These are phyloP conservation scores for Aspergillus baeticus DNA, from an alignment of 495 filamentous ascomycete species.

Conservation along the genomic window DNA sequence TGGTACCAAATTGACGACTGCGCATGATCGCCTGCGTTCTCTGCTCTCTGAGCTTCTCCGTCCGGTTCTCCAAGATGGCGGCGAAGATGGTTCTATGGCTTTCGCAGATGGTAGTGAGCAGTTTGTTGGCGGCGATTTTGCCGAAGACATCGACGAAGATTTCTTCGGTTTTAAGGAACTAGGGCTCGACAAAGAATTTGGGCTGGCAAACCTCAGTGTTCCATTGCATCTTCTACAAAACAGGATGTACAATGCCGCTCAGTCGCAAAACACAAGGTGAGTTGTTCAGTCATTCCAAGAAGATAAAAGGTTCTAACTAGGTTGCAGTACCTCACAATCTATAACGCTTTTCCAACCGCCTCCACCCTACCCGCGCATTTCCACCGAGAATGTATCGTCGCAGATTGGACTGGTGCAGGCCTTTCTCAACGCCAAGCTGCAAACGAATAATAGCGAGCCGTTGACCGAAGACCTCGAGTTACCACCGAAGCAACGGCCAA, in stretches of 20 bases:
- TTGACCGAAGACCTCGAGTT: slow-evolving; percentile 94
- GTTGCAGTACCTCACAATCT: slow-evolving; percentile 41
- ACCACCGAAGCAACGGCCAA: slow-evolving; percentile 87
- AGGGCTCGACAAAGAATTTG: slow-evolving; percentile 86
- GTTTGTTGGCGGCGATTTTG: slow-evolving; percentile 94
- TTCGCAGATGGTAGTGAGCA: slow-evolving; percentile 98
- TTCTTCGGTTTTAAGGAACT: slow-evolving; percentile 99
- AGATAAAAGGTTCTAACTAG: slow-evolving; percentile 12
- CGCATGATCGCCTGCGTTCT: slow-evolving; percentile 89
- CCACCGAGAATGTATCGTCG: slow-evolving; percentile 67
- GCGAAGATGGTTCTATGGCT: slow-evolving; percentile 80
- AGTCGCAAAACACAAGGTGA: slow-evolving; percentile 68
- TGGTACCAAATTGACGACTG: slow-evolving; percentile 73
- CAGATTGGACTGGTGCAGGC: slow-evolving; percentile 84
- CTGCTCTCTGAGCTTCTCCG: slow-evolving; percentile 88
- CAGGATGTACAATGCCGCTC: slow-evolving; percentile 76
- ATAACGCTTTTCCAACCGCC: slow-evolving; percentile 55
- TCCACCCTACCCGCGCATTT: slow-evolving; percentile 74
- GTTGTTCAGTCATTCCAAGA: slow-evolving; percentile 23
- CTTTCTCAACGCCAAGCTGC: slow-evolving; percentile 87
- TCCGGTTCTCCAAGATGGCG: slow-evolving; percentile 76
- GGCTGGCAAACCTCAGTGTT: slow-evolving; percentile 79
- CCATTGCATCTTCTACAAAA: slow-evolving; percentile 93
- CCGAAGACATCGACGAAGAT: slow-evolving; percentile 95
- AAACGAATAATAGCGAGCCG: slow-evolving; percentile 75